Percentiles rank a stretch among this genome's conserved stretches.
Evolutionary conservation across 257 asterid genomes (phyloP).

Genomic region (Avicennia marina): DNA sequence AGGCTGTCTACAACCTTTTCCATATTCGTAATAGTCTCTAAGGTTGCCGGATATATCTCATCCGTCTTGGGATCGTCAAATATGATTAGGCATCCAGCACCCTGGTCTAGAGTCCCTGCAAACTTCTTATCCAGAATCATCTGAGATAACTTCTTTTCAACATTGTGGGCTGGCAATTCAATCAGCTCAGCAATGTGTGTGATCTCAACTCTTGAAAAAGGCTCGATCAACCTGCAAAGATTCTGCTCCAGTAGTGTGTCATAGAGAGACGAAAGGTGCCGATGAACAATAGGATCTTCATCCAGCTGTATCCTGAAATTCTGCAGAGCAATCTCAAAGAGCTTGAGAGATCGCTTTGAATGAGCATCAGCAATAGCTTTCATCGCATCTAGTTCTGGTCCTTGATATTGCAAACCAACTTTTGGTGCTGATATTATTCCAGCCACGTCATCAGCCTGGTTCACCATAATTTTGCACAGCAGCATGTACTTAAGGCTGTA

Average conservation of each 20-base stretch:
- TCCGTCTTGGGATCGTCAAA: constrained; percentile 60
- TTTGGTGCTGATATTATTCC: constrained; percentile 55
- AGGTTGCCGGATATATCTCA: constrained; percentile 49
- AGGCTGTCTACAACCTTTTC: constrained; percentile 68
- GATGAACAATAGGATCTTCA: constrained; percentile 63
- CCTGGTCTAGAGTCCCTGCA: constrained; percentile 66
- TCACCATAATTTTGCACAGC: constrained; percentile 59
- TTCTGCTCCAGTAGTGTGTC: constrained; percentile 65
- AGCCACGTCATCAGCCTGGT: constrained; percentile 62
- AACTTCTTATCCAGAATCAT: constrained; percentile 65
- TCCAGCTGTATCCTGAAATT: constrained; percentile 53
- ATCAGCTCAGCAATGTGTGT: constrained; percentile 55
- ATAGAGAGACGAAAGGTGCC: constrained; percentile 61
- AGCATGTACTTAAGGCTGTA: constrained; percentile 60
- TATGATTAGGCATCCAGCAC: constrained; percentile 58
- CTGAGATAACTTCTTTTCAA: constrained; percentile 57
- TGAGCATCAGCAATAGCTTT: constrained; percentile 69
- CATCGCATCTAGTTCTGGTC: constrained; percentile 61
- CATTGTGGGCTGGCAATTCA: constrained; percentile 50
- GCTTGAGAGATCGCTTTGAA: constrained; percentile 57
- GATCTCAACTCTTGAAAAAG: constrained; percentile 56
- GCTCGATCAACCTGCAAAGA: constrained; percentile 66
- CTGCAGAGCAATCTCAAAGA: constrained; percentile 49
- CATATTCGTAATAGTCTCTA: constrained; percentile 58
- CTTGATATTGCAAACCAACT: constrained; percentile 59